A percentile compares a stretch with the other conserved stretches of the same genome.
These are phyloP conservation scores for Phascolomyces articulosus DNA, from an alignment of 371 early-diverging fungal species.

Conservation along the genomic window DNA sequence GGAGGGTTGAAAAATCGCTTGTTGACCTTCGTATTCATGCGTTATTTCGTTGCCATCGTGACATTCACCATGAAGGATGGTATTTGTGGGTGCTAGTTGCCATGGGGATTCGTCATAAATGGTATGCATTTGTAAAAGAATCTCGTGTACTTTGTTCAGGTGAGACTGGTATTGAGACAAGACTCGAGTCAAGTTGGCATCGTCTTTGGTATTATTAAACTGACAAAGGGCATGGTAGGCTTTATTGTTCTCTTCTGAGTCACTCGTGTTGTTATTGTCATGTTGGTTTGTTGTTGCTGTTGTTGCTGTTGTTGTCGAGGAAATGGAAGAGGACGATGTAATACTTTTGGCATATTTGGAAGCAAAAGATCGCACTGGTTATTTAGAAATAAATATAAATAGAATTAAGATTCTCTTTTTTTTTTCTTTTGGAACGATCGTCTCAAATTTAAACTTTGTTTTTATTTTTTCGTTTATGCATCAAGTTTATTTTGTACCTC, in stretches of 20 bases:
- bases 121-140: slow-evolving; percentile 15
- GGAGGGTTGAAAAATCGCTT: slow-evolving; percentile 31
- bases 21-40: slow-evolving; percentile 32
- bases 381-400: not conserved
- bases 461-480: too few relatives aligned
- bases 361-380: not conserved
- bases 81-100: slow-evolving; percentile 30
- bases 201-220: not conserved
- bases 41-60: slow-evolving; percentile 34
- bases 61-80: slow-evolving; percentile 30
- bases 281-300: not conserved
- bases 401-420: not conserved
- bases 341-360: slow-evolving; percentile 1
- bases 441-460: not conserved
- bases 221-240: not conserved
- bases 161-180: slow-evolving; percentile 21
- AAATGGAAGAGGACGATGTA: not conserved
- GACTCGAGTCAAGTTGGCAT: slow-evolving; percentile 11
- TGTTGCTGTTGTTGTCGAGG: not conserved
- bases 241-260: not conserved
- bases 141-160: slow-evolving; percentile 20
- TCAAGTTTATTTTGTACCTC: not conserved
- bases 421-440: not conserved
- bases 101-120: slow-evolving; percentile 30
- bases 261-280: not conserved